Conservation (phyloP, 2,329 filamentous ascomycete species). For the Bipolaris gigantea region DNA sequence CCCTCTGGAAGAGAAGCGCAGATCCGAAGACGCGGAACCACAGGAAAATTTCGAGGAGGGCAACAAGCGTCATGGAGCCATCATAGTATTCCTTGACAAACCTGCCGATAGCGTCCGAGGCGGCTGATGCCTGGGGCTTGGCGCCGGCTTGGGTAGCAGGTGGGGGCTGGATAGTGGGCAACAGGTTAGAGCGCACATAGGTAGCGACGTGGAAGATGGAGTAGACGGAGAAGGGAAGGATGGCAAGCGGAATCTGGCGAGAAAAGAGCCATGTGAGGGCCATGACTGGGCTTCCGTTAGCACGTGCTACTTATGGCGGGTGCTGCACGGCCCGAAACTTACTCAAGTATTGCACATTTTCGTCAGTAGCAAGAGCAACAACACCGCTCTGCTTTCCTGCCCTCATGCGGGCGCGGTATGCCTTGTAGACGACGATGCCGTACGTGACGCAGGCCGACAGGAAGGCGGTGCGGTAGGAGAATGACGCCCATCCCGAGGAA, state of each 20-base stretch:
- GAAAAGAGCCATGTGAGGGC: slow-evolving; percentile 93
- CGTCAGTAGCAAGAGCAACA: slow-evolving; percentile 74
- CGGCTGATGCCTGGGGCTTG: slow-evolving; percentile 61
- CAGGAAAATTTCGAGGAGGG: slow-evolving; percentile 81
- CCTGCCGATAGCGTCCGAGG: slow-evolving; percentile 80
- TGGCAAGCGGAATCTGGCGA: slow-evolving; percentile 83
- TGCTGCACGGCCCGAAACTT: slow-evolving; percentile 47
- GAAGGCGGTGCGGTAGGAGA: slow-evolving; percentile 90
- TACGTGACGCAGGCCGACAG: slow-evolving; percentile 88
- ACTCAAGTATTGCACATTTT: slow-evolving; percentile 98
- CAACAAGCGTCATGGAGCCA: slow-evolving; percentile 89
- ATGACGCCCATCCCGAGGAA: slow-evolving; percentile 72
- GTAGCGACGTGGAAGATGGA: slow-evolving; percentile 98
- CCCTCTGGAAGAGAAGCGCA: slow-evolving; percentile 83
- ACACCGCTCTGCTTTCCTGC: slow-evolving; percentile 66
- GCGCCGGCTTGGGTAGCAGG: slow-evolving; percentile 54
- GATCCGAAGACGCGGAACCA: slow-evolving; percentile 82
- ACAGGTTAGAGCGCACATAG: slow-evolving; percentile 89
- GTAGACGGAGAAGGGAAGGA: slow-evolving; percentile 95
- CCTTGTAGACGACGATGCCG: slow-evolving; percentile 98
- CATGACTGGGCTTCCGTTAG: slow-evolving; percentile 65
- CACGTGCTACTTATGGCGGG: slow-evolving; percentile 16
- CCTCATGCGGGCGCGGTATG: slow-evolving; percentile 82
- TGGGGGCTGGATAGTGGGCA: slow-evolving; percentile 79
- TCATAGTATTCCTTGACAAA: slow-evolving; percentile 99